These are phyloP conservation scores for Tricharina praecox DNA, from an alignment of 495 filamentous ascomycete species.

Conservation along the genomic window DNA sequence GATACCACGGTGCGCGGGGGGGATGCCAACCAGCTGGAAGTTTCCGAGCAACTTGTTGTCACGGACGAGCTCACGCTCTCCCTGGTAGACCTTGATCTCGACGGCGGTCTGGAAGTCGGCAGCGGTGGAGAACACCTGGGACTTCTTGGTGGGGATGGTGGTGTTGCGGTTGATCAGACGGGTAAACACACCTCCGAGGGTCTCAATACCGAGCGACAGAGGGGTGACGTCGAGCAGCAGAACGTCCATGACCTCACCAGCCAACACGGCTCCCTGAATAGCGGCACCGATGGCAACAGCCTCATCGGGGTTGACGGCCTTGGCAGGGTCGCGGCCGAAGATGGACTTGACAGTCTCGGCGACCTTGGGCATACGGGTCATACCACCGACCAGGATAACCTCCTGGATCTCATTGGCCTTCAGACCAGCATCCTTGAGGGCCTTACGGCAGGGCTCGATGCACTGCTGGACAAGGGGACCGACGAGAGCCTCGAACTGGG, in stretches of 20 bases:
- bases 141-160: slow-evolving; percentile 99
- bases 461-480: slow-evolving; percentile 79
- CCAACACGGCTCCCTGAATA: slow-evolving; percentile 91
- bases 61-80: slow-evolving; percentile 96
- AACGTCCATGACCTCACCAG: slow-evolving; percentile 92
- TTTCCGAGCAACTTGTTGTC: slow-evolving; percentile 99
- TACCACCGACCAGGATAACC: slow-evolving; percentile 96
- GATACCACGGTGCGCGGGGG: slow-evolving; percentile 91
- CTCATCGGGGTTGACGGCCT: slow-evolving; percentile 98
- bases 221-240: slow-evolving; percentile 94
- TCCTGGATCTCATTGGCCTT: slow-evolving; percentile 94
- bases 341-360: slow-evolving; percentile 91
- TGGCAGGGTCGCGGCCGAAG: slow-evolving; percentile 94
- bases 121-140: slow-evolving; percentile 91
- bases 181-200: slow-evolving; percentile 97
- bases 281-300: slow-evolving; percentile 97
- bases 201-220: slow-evolving; percentile 97
- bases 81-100: slow-evolving; percentile 99
- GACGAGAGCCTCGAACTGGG: slow-evolving; percentile 84
- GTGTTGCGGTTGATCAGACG: slow-evolving; percentile 99
- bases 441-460: slow-evolving; percentile 88
- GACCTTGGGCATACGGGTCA: slow-evolving; percentile 99
- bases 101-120: slow-evolving; percentile 99
- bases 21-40: slow-evolving; percentile 98
- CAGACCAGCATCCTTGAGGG: slow-evolving; percentile 89